Evolutionary conservation across 2,329 filamentous ascomycete genomes (phyloP).

Genomic region (Gaeumannomyces tritici): DNA sequence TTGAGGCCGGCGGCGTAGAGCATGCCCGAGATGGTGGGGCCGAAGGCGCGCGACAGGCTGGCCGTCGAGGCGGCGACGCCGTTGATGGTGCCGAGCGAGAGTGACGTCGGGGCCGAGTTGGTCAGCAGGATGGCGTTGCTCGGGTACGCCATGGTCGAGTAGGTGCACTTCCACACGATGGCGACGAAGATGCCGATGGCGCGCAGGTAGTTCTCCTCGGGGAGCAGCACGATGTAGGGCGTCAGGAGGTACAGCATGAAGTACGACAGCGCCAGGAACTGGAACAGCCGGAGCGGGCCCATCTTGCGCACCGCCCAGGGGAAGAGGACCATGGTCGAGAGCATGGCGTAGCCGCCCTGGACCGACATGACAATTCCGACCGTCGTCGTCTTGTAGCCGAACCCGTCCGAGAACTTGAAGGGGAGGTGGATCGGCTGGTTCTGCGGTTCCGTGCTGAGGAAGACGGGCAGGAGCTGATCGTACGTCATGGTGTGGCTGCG

Average conservation of each 20-base stretch:
- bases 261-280: conserved; percentile 71
- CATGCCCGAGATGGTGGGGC: conserved; percentile 77
- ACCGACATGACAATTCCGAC: conserved; percentile 84
- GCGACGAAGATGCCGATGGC: conserved; percentile 68
- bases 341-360: conserved; percentile 82
- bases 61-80: conserved; percentile 87
- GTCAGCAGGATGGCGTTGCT: conserved; percentile 82
- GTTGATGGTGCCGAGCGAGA: conserved; percentile 85
- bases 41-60: conserved; percentile 78
- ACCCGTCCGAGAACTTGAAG: conserved; percentile 83
- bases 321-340: conserved; percentile 77
- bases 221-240: conserved; percentile 82
- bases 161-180: conserved; percentile 86
- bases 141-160: conserved; percentile 84
- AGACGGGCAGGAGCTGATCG: conserved; percentile 86
- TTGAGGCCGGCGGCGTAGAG: conserved; percentile 74
- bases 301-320: conserved; percentile 66
- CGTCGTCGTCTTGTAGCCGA: conserved; percentile 70
- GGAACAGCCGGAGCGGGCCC: conserved; percentile 74
- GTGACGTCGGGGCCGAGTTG: conserved; percentile 75
- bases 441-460: conserved; percentile 62
- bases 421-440: conserved; percentile 53
- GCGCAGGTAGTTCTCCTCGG: conserved; percentile 49
- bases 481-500: conserved; percentile 90
- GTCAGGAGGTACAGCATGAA: conserved; percentile 80